Conservation (phyloP, 805 yeast species). For the Tetrapisispora nanseiensis region DNA sequence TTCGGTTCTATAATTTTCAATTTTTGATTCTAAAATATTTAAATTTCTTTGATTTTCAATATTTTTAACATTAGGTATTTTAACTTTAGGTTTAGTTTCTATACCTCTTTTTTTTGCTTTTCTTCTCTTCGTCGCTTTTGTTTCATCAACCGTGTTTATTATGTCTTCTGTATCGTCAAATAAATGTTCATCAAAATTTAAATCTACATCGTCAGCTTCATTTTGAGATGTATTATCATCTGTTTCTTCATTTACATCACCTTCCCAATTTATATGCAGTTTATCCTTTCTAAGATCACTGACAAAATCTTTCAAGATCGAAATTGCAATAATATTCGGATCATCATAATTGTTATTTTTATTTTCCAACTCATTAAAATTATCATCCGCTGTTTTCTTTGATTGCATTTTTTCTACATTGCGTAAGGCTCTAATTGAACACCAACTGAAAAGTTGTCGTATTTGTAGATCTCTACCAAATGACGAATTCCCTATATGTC, state of each 20-base stretch:
- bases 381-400: background rate
- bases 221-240: background rate
- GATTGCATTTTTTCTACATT: constrained; percentile 10
- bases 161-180: constrained; percentile 14
- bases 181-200: constrained; percentile 9
- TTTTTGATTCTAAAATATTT: constrained; percentile 14
- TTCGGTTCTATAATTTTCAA: constrained; percentile 18
- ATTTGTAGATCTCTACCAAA: constrained; percentile 23
- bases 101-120: constrained; percentile 2
- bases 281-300: constrained; percentile 21
- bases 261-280: constrained; percentile 24
- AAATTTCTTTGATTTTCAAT: constrained; percentile 22
- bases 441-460: constrained; percentile 28
- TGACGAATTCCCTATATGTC: constrained; percentile 24
- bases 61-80: constrained; percentile 26
- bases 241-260: constrained; percentile 6
- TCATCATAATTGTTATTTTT: constrained; percentile 2
- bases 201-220: constrained; percentile 7
- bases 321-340: constrained; percentile 16
- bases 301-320: constrained; percentile 26
- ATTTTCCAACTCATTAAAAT: background rate
- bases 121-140: constrained; percentile 1
- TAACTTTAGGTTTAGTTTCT: background rate
- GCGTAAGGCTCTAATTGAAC: constrained; percentile 20
- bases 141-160: constrained; percentile 2